These are phyloP conservation scores for Rickenella mellea DNA, from an alignment of 768 basidiomycete species.

Conservation along the genomic window DNA sequence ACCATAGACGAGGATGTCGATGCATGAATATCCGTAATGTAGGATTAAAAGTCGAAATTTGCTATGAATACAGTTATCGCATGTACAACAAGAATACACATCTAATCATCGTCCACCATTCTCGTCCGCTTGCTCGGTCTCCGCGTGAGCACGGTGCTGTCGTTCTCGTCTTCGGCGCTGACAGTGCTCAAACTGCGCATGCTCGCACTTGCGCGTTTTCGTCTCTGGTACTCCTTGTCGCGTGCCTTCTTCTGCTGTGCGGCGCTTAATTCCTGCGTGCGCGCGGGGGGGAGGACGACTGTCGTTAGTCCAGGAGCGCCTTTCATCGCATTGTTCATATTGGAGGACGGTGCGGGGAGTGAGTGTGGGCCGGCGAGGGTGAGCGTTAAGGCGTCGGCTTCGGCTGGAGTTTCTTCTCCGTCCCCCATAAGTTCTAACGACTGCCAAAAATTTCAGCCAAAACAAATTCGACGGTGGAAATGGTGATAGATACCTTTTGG, in stretches of 20 bases:
- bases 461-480: not conserved
- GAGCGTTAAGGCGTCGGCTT: conserved; percentile 46
- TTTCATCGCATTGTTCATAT: not conserved
- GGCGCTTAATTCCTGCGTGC: not conserved
- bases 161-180: not conserved
- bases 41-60: not conserved
- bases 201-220: not conserved
- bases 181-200: not conserved
- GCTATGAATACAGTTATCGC: not conserved
- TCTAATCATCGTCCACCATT: no score
- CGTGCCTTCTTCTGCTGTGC: conserved; percentile 65
- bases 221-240: conserved; percentile 66
- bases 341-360: not conserved
- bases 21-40: conserved; percentile 19
- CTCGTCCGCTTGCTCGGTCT: not conserved
- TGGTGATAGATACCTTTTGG: conserved; percentile 43
- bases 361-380: not conserved
- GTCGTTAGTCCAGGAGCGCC: not conserved
- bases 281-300: not conserved
- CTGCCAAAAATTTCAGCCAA: conserved; percentile 26
- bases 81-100: not conserved
- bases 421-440: conserved; percentile 70
- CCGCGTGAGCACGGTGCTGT: not conserved
- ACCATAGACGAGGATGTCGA: conserved; percentile 19
- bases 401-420: conserved; percentile 49